Evolutionary conservation across 2,329 filamentous ascomycete genomes (phyloP), one percentile per base, ranked within the genome.

Genomic region (Verticillium tricorpus): DNA sequence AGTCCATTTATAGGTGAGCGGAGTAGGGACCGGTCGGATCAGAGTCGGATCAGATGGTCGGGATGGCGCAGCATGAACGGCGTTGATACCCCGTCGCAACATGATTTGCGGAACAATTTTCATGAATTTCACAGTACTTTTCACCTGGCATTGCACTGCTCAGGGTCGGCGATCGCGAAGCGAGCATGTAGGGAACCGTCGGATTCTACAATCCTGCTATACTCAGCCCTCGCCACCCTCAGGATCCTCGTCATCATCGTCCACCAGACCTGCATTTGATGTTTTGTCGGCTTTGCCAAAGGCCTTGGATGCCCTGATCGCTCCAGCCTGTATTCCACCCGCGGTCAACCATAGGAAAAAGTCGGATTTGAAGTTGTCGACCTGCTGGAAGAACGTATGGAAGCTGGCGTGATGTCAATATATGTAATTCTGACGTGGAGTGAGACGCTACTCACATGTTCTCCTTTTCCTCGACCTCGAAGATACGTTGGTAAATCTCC

Each of bases 401-500:
- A 93, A 93, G 17, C 89, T 91, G 67, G 15, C 14, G n/a, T 7
- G 0, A 58, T 15, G 60, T 71, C 56, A 72, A 65, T 52, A 59
- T 37, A 12, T 11, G 37, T 5, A 40, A 57, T 12, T 15, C 1
- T 14, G 15, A 15, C 35, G 32, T 34, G 12, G 4, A 11, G n/a
- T n/a, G 45, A 52, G 1, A 34, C 9, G 14, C 3, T 40, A 85
- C 91, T 85, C 82, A 94, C 91, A 91, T 86, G 72, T 94, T 93
- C 66, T 92, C 89, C 73, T 89, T 86, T 76, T 95, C 91, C 75
- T 98, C 95, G 59, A 96, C 89, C 31, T 89, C 84, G 75, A 96
- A 98, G 67, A 98, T 97, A 28, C 92, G 85, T 70, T 91, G 86
- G 73, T 99, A 99, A 64, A 99, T 98, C 74, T 96, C 88, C 67